Percentiles rank a stretch among this genome's conserved stretches.
These are phyloP conservation scores for Passiflora organensis DNA, from an alignment of 345 rosid species.

Conservation along the genomic window DNA sequence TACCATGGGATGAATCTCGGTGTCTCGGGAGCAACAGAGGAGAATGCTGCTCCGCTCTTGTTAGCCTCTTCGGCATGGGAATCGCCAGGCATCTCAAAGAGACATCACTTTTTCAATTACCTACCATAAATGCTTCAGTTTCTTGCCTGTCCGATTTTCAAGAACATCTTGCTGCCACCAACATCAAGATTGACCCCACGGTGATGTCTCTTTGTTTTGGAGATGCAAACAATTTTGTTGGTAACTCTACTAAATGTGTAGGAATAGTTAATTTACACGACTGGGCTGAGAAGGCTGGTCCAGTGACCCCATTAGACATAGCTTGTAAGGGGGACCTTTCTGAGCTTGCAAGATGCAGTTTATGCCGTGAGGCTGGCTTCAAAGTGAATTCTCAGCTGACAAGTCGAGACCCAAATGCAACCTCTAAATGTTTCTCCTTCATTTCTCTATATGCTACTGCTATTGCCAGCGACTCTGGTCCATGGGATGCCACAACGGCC, in stretches of 20 bases:
- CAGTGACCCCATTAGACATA: slow-evolving; percentile 25
- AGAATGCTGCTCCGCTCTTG: slow-evolving; percentile 46
- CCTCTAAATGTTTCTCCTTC: slow-evolving; percentile 40
- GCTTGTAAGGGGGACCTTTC: slow-evolving; percentile 41
- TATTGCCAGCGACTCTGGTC: slow-evolving; percentile 43
- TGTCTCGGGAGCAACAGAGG: too few relatives aligned
- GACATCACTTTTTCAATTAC: slow-evolving; percentile 45
- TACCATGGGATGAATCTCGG: slow-evolving; percentile 51
- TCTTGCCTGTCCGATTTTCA: slow-evolving; percentile 42
- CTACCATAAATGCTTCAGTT: slow-evolving; percentile 21
- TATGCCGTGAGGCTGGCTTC: slow-evolving; percentile 46
- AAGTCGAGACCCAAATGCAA: slow-evolving; percentile 19
- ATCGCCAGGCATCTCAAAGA: slow-evolving; percentile 39
- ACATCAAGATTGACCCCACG: slow-evolving; percentile 26
- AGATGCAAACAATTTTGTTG: slow-evolving; percentile 32
- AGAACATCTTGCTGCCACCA: slow-evolving; percentile 18
- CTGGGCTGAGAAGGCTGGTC: slow-evolving; percentile 23
- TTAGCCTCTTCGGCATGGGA: slow-evolving; percentile 51
- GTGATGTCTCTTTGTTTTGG: slow-evolving; percentile 37
- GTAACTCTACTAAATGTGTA: slow-evolving; percentile 33
- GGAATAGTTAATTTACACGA: slow-evolving; percentile 38
- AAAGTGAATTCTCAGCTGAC: slow-evolving; percentile 30
- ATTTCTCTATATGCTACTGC: slow-evolving; percentile 43
- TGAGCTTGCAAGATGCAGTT: slow-evolving; percentile 35
- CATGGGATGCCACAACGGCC: slow-evolving; percentile 32